phyloP scores from a whole-genome alignment of 2,329 filamentous ascomycete species.

The Fusarium foetens region DNA sequence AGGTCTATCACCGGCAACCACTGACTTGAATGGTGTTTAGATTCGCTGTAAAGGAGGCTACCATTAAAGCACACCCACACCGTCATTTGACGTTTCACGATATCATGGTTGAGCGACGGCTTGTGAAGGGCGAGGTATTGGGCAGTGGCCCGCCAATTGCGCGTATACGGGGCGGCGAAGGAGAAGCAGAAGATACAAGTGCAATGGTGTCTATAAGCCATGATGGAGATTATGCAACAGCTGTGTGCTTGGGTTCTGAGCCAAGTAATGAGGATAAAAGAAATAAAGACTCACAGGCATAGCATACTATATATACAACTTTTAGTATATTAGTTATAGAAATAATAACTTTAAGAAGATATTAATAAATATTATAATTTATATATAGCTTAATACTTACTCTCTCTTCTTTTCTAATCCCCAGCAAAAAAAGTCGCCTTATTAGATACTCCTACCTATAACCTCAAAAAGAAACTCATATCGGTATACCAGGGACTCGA shows the following conservation, averaged over 20 bases:
- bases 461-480: not conserved
- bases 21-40: constrained; percentile 48
- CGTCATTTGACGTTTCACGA: constrained; percentile 70
- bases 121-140: constrained; percentile 39
- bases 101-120: constrained; percentile 58
- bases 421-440: no score
- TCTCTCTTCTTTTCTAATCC: no score
- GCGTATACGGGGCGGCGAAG: constrained; percentile 50
- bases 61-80: constrained; percentile 75
- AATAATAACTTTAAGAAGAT: not conserved
- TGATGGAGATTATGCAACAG: constrained; percentile 83
- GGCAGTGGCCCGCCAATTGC: constrained; percentile 58
- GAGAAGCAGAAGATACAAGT: constrained; percentile 56
- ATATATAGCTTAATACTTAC: not conserved
- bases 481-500: constrained; percentile 52
- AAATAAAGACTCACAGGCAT: not conserved
- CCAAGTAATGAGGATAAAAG: not conserved
- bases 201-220: constrained; percentile 86
- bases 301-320: not conserved
- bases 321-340: no score
- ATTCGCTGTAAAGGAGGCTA: constrained; percentile 80
- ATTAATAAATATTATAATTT: not conserved
- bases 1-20: not conserved
- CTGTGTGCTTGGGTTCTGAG: constrained; percentile 68
- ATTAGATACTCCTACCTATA: no score